Conservation (phyloP, 768 basidiomycete species). For the Mycena crocata region DNA sequence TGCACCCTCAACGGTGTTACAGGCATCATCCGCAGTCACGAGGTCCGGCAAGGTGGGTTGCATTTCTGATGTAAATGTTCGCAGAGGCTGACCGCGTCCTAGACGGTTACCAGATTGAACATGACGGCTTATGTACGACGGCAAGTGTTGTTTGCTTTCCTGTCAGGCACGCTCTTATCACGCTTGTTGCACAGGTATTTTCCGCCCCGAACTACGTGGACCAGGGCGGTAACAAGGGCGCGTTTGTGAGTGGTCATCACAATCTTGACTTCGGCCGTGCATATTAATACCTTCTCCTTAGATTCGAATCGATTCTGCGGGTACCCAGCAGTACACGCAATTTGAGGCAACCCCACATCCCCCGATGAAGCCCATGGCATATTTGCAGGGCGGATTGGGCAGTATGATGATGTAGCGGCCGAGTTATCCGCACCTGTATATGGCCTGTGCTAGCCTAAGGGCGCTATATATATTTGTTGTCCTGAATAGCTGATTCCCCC, state of each 20-base stretch:
- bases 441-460: background rate
- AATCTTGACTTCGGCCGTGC: background rate
- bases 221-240: constrained; percentile 91
- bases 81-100: constrained; percentile 13
- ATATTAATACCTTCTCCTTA: constrained; percentile 39
- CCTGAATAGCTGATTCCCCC: constrained; percentile 8
- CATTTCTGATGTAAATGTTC: background rate
- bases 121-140: constrained; percentile 94
- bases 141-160: constrained; percentile 52
- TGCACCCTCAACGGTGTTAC: constrained; percentile 88
- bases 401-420: constrained; percentile 73
- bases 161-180: constrained; percentile 30
- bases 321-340: constrained; percentile 78
- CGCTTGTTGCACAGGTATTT: constrained; percentile 53
- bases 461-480: constrained; percentile 26
- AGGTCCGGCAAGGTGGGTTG: constrained; percentile 87
- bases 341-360: constrained; percentile 92
- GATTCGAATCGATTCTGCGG: constrained; percentile 87
- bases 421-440: constrained; percentile 12
- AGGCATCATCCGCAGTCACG: constrained; percentile 94
- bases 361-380: constrained; percentile 94
- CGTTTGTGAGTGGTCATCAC: constrained; percentile 65
- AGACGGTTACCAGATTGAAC: constrained; percentile 96
- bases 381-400: constrained; percentile 73
- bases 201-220: constrained; percentile 93